These are phyloP conservation scores for Neonectria coccinea DNA, from an alignment of 2,329 filamentous ascomycete genomes.

Conservation along the genomic window DNA sequence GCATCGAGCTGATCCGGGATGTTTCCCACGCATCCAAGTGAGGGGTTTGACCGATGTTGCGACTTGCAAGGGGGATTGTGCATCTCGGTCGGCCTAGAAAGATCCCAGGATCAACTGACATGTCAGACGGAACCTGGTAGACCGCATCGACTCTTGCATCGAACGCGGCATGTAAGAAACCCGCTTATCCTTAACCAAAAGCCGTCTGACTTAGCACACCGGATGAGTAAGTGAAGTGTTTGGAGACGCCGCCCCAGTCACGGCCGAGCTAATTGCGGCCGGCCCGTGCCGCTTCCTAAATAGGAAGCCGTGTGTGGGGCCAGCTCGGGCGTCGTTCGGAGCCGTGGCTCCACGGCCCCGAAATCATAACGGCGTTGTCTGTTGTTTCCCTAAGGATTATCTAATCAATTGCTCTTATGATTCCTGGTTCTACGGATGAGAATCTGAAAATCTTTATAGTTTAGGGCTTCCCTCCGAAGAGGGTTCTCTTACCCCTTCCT, in stretches of 20 bases:
- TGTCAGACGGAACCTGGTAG: constrained; percentile 2
- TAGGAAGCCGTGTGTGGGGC: constrained; percentile 11
- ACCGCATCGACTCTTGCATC: neutral
- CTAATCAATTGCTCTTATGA: no score
- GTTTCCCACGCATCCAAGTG: neutral
- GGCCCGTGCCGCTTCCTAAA: constrained; percentile 7
- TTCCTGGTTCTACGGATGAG: neutral
- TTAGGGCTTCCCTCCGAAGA: no score
- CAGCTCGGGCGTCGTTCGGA: neutral
- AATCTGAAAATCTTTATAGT: neutral
- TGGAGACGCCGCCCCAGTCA: neutral
- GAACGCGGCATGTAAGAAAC: neutral
- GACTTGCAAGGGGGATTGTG: neutral
- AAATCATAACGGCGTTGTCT: neutral
- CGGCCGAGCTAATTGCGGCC: neutral
- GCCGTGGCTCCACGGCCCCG: neutral
- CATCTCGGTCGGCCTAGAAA: constrained; percentile 14
- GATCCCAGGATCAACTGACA: neutral
- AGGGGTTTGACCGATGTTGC: constrained; percentile 13
- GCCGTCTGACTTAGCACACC: neutral
- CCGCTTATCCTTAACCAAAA: neutral
- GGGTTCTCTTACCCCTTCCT: no score
- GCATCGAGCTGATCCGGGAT: neutral
- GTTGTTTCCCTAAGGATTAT: no score
- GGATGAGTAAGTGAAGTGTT: neutral